These are phyloP conservation scores for Verticillium klebahnii DNA, from an alignment of 2,329 filamentous ascomycete genomes.

Conservation along the genomic window DNA sequence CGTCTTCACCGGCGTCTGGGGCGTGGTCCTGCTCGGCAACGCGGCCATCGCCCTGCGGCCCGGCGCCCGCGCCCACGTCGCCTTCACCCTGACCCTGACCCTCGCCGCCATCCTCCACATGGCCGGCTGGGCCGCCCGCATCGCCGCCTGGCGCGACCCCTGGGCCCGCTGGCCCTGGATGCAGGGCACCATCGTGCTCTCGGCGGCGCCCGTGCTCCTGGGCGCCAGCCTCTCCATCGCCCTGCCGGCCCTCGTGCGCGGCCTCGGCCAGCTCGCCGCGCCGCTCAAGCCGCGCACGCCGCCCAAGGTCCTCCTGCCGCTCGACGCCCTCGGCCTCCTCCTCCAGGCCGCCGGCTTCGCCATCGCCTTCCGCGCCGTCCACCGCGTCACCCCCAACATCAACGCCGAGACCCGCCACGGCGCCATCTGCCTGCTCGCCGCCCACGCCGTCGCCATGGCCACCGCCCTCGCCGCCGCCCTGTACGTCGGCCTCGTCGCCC, in stretches of 20 bases:
- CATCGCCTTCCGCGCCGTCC: constrained; percentile 18
- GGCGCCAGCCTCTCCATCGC: constrained; percentile 23
- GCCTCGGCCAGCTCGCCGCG: constrained; percentile 23
- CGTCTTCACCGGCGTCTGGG: constrained; percentile 17
- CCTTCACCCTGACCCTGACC: constrained; percentile 17
- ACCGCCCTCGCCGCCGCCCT: constrained; percentile 18
- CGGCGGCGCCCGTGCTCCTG: constrained; percentile 21
- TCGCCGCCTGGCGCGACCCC: constrained; percentile 16
- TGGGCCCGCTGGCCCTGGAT: constrained; percentile 19
- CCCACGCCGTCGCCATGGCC: constrained; percentile 19
- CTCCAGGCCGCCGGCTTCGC: constrained; percentile 21
- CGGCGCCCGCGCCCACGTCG: constrained; percentile 9
- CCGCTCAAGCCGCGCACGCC: constrained; percentile 18
- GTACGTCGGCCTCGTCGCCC: constrained; percentile 15
- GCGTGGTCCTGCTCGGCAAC: constrained; percentile 12
- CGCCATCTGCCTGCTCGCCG: constrained; percentile 17
- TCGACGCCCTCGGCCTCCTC: constrained; percentile 18
- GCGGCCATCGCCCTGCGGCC: constrained; percentile 11
- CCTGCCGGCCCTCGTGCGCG: constrained; percentile 17
- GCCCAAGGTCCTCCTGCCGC: constrained; percentile 18
- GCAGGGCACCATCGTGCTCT: constrained; percentile 17
- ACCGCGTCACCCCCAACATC: background rate
- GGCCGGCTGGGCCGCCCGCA: constrained; percentile 17
- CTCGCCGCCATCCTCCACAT: constrained; percentile 19
- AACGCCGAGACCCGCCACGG: constrained; percentile 13